These are phyloP conservation scores for Fusarium sp. DNA, from an alignment of 2,329 filamentous ascomycete genomes.

Conservation along the genomic window DNA sequence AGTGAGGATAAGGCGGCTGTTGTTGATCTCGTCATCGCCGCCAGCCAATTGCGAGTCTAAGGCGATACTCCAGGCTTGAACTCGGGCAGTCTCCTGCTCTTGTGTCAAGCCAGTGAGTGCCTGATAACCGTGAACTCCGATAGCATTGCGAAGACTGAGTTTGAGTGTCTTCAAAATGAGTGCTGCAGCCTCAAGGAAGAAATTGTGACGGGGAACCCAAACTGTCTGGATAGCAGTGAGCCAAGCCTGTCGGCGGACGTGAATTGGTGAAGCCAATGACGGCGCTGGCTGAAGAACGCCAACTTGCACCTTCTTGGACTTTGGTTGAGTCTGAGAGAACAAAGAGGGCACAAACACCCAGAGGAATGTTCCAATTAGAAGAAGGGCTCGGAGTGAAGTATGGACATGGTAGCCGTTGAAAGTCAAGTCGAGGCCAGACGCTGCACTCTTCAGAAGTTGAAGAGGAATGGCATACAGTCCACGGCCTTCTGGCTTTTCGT, in stretches of 20 bases:
- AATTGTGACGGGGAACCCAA: constrained; percentile 89
- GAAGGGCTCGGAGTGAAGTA: constrained; percentile 64
- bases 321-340: constrained; percentile 60
- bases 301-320: constrained; percentile 65
- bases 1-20: constrained; percentile 85
- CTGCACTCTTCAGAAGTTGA: constrained; percentile 65
- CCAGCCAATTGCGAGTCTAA: constrained; percentile 93
- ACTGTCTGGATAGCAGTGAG: constrained; percentile 92
- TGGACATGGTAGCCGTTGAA: constrained; percentile 68
- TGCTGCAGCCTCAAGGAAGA: constrained; percentile 86
- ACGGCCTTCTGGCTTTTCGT: constrained; percentile 73
- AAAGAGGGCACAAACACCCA: constrained; percentile 69
- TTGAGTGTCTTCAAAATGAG: constrained; percentile 84
- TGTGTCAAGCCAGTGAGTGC: constrained; percentile 82
- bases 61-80: constrained; percentile 94
- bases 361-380: constrained; percentile 66
- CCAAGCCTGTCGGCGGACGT: constrained; percentile 90
- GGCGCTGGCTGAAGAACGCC: constrained; percentile 67
- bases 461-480: constrained; percentile 76
- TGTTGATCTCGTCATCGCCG: constrained; percentile 90
- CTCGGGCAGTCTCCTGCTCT: constrained; percentile 86
- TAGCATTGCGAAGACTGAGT: constrained; percentile 80
- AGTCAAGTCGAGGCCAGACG: constrained; percentile 64
- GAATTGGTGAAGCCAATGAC: constrained; percentile 83
- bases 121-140: constrained; percentile 83